These are phyloP conservation scores for Eimeria acervulina DNA, from an alignment of 169 alveolate species.

Conservation along the genomic window DNA sequence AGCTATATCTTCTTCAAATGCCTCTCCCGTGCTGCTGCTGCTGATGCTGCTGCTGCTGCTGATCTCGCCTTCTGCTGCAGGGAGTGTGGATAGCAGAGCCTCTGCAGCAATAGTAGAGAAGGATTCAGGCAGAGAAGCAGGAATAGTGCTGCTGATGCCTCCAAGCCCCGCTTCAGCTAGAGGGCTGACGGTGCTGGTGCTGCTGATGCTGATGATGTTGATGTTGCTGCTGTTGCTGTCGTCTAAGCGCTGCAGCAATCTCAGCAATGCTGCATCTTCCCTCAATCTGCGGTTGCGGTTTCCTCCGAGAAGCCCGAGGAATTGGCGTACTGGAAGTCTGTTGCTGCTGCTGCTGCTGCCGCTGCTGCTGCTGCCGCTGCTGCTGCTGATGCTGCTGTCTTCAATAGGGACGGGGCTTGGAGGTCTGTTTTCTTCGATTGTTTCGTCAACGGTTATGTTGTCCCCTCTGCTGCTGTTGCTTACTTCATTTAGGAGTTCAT, in stretches of 20 bases:
- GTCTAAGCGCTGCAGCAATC: constrained; percentile 27
- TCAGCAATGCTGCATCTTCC: constrained; percentile 21
- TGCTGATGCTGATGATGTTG: background rate
- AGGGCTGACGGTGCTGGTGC: constrained; percentile 51
- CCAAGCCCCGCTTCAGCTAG: background rate
- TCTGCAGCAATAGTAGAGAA: background rate
- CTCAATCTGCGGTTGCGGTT: background rate
- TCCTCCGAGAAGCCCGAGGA: background rate
- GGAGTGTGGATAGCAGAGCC: background rate
- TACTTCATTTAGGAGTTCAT: background rate
- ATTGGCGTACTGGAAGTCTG: background rate
- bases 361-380: constrained; percentile 43
- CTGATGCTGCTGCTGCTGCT: constrained; percentile 42
- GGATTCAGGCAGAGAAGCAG: background rate
- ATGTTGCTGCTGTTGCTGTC: background rate
- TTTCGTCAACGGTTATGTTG: too few species aligned
- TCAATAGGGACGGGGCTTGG: too few species aligned
- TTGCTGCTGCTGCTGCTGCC: constrained; percentile 24
- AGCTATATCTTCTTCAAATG: background rate
- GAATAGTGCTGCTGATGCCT: background rate
- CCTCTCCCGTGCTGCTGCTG: background rate
- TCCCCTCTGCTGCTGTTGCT: background rate
- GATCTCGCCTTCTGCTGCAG: constrained; percentile 1
- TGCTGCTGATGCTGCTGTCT: constrained; percentile 15
- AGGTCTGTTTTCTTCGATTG: background rate